Conservation (phyloP, 495 filamentous ascomycete genomes). For the Parachaetomium inaequale region DNA sequence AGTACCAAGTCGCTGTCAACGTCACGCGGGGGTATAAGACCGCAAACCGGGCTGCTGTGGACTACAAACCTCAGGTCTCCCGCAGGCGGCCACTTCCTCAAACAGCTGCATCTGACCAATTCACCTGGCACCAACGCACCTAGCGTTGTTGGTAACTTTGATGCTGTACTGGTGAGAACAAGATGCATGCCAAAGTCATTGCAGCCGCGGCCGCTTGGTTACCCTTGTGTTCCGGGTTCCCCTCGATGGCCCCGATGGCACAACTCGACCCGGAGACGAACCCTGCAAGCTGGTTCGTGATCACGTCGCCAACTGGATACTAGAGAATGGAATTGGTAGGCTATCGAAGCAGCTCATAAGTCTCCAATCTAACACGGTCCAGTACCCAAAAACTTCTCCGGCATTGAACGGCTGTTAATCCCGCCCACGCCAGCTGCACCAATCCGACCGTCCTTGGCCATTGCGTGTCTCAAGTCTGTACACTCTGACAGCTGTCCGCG, state of each 20-base stretch:
- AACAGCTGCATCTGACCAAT: no score
- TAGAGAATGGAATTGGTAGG: slow-evolving; percentile 18
- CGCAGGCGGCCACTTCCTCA: no score
- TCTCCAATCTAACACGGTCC: background rate
- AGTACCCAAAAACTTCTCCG: slow-evolving; percentile 9
- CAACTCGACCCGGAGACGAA: background rate
- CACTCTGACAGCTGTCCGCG: slow-evolving; percentile 1
- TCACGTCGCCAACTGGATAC: slow-evolving; percentile 7
- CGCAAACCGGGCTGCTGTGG: no score
- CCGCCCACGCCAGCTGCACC: slow-evolving; percentile 16
- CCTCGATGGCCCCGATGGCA: background rate
- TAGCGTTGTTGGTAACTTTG: no score
- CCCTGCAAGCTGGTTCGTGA: slow-evolving; percentile 14
- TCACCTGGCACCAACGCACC: no score
- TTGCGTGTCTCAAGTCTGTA: slow-evolving; percentile 23
- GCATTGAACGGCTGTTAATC: background rate
- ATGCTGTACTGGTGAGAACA: no score
- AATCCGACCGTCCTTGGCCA: slow-evolving; percentile 19
- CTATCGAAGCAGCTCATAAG: no score
- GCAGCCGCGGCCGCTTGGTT: background rate
- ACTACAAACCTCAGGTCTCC: no score
- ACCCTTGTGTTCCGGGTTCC: background rate
- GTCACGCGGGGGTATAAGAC: no score
- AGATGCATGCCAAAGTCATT: background rate
- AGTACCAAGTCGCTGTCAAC: no score